These are phyloP conservation scores for Apocynum venetum DNA, from an alignment of 257 asterid species.

Conservation along the genomic window DNA sequence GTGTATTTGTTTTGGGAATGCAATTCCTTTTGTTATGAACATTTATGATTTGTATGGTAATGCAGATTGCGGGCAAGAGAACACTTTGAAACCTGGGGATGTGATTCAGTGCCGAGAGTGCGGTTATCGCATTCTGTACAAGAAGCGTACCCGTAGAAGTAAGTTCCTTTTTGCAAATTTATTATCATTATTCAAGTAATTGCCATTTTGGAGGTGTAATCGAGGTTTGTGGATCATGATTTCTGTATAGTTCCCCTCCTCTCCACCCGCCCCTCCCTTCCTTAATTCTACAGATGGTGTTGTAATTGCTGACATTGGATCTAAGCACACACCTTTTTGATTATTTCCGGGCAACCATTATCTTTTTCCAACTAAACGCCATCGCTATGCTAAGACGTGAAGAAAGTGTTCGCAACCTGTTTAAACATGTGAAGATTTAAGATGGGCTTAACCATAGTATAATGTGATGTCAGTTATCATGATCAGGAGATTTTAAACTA, in stretches of 20 bases:
- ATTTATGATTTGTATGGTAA: conserved; percentile 26
- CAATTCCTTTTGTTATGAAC: conserved; percentile 6
- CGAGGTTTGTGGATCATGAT: neutral
- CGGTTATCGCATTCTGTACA: conserved; percentile 85
- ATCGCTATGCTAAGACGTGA: neutral
- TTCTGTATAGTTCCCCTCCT: neutral
- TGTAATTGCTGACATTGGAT: too few species aligned
- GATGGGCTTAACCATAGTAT: neutral
- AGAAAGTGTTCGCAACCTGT: neutral
- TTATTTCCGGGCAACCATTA: neutral
- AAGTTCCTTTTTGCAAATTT: neutral
- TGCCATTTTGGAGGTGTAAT: neutral
- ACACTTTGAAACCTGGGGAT: conserved; percentile 71
- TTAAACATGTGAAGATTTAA: neutral
- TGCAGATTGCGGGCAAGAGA: conserved; percentile 88
- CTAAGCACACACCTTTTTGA: neutral
- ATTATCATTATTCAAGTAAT: neutral
- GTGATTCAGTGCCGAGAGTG: conserved; percentile 93
- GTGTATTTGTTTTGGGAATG: neutral
- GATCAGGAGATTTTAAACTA: neutral
- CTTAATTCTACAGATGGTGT: neutral
- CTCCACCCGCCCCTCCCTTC: too few species aligned
- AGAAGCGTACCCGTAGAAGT: conserved; percentile 91
- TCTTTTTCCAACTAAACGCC: neutral
- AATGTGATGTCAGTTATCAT: neutral